Conservation (phyloP, 768 basidiomycete genomes). For the Termitomyces sp. region DNA sequence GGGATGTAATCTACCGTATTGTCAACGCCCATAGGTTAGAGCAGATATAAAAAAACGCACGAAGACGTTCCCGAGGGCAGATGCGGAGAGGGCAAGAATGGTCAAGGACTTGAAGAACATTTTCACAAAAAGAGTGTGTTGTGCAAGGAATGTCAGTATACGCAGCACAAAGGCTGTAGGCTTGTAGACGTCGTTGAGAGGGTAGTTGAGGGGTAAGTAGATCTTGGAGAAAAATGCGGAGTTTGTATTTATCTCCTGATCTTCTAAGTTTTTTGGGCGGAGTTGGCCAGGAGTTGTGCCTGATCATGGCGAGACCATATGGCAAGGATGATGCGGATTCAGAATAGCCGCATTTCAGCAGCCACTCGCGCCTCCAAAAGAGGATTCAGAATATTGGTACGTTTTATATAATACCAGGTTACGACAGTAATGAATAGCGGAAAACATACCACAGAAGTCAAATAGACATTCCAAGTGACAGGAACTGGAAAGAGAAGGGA, state of each 20-base stretch:
- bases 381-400: too few relatives aligned
- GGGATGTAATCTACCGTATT: constrained; percentile 51
- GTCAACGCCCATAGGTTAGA: too few relatives aligned
- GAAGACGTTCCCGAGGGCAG: constrained; percentile 53
- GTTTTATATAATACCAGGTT: too few relatives aligned
- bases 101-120: constrained; percentile 54
- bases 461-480: too few relatives aligned
- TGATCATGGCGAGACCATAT: background rate
- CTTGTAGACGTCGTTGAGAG: constrained; percentile 8
- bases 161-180: constrained; percentile 15
- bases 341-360: too few relatives aligned
- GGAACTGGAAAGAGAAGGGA: too few relatives aligned
- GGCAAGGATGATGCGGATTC: too few relatives aligned
- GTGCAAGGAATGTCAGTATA: constrained; percentile 33
- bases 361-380: too few relatives aligned
- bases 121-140: constrained; percentile 30
- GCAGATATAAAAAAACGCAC: constrained; percentile 34
- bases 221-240: constrained; percentile 12
- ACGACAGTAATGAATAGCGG: too few relatives aligned
- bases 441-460: too few relatives aligned
- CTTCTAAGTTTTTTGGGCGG: background rate
- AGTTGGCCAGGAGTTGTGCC: background rate
- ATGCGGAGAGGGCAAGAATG: constrained; percentile 47
- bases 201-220: background rate
- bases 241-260: constrained; percentile 10